phyloP scores from a whole-genome alignment of 768 basidiomycete species.

The Mrakia frigida region DNA sequence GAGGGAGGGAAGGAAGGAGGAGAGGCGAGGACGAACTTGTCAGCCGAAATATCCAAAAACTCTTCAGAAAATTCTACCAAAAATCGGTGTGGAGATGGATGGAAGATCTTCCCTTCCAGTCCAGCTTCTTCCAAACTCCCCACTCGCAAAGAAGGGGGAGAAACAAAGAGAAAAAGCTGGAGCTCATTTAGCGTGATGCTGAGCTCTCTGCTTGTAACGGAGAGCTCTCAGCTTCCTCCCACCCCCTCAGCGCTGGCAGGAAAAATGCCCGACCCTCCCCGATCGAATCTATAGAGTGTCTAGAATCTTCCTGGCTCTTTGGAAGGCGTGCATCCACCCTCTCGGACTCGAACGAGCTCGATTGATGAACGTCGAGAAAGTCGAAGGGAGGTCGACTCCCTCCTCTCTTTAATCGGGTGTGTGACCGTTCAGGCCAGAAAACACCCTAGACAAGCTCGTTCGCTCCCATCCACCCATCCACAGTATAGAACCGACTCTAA shows the following conservation, averaged over 20 bases:
- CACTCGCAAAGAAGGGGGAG: not conserved
- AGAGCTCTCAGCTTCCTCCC: not conserved
- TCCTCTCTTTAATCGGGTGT: not conserved
- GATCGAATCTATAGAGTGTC: too few relatives aligned
- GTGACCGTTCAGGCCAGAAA: not conserved
- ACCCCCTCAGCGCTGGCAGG: not conserved
- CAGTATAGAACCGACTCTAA: not conserved
- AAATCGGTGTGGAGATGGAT: not conserved
- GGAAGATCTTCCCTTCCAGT: not conserved
- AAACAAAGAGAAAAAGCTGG: not conserved
- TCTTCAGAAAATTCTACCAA: not conserved
- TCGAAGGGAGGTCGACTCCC: too few relatives aligned
- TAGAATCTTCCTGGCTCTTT: too few relatives aligned
- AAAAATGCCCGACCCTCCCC: not conserved
- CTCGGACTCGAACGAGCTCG: too few relatives aligned
- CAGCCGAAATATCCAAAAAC: not conserved
- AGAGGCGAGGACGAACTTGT: not conserved
- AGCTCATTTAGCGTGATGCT: constrained; percentile 19
- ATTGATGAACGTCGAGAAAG: too few relatives aligned
- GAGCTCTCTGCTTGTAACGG: not conserved
- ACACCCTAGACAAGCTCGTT: not conserved
- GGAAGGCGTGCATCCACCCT: too few relatives aligned
- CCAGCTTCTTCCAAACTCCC: not conserved
- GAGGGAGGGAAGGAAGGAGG: not conserved
- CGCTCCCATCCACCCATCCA: constrained; percentile 22